phyloP scores from a whole-genome alignment of 2,329 filamentous ascomycete species.

The Xylariomycetidae sp. region DNA sequence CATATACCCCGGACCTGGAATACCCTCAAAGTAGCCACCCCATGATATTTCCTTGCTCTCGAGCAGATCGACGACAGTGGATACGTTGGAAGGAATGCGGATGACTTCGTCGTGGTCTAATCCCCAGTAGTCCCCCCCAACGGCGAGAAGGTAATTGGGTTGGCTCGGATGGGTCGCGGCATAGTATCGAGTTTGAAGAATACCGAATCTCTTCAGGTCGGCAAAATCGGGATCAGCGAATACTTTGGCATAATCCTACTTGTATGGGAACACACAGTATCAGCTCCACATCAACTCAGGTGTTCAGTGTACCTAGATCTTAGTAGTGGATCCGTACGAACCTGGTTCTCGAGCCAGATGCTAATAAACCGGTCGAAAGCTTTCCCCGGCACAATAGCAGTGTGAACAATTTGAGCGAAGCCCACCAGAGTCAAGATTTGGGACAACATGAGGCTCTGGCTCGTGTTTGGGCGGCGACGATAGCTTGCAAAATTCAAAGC shows the following conservation, averaged over 20 bases:
- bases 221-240: constrained; percentile 33
- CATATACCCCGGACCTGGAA: constrained; percentile 43
- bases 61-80: constrained; percentile 41
- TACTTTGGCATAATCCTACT: constrained; percentile 40
- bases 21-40: constrained; percentile 42
- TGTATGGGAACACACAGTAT: too few relatives aligned
- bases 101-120: constrained; percentile 41
- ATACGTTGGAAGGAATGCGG: constrained; percentile 39
- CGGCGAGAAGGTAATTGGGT: constrained; percentile 43
- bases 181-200: constrained; percentile 40
- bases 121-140: constrained; percentile 44
- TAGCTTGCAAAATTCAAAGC: not conserved
- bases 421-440: constrained; percentile 12
- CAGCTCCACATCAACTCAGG: constrained; percentile 6
- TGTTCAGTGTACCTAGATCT: not conserved
- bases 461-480: constrained; percentile 5
- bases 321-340: constrained; percentile 12
- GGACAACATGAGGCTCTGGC: constrained; percentile 10
- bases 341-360: constrained; percentile 42
- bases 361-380: constrained; percentile 39
- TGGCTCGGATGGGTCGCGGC: constrained; percentile 41
- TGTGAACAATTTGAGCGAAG: constrained; percentile 12
- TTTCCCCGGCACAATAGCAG: constrained; percentile 28
- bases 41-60: constrained; percentile 36
- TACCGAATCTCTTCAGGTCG: constrained; percentile 37